Conservation (phyloP, 805 yeast genomes). For the Wickerhamiella cacticola region DNA sequence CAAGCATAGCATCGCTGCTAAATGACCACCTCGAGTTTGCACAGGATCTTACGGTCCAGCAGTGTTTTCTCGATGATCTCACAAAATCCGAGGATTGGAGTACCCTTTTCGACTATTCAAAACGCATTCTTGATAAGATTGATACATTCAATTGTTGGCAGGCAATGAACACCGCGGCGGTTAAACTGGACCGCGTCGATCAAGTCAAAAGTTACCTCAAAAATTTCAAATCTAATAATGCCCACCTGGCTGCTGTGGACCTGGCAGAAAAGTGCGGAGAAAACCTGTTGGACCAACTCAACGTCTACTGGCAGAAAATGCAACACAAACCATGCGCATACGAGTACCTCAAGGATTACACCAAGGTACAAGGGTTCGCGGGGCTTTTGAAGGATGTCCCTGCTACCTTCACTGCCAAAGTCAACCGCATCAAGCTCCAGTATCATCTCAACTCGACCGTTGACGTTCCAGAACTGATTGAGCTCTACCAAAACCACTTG, state of each 20-base stretch:
- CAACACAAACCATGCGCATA: conserved; percentile 54
- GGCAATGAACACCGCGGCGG: conserved; percentile 37
- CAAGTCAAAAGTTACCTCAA: conserved; percentile 29
- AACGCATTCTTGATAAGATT: conserved; percentile 37
- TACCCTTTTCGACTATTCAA: conserved; percentile 33
- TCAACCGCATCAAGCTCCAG: conserved; percentile 40
- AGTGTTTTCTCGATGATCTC: conserved; percentile 40
- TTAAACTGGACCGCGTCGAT: conserved; percentile 28
- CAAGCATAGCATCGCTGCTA: conserved; percentile 28
- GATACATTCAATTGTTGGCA: conserved; percentile 77
- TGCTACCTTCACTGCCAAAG: conserved; percentile 22
- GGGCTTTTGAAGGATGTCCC: conserved; percentile 18
- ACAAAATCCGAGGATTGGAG: conserved; percentile 35
- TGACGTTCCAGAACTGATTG: conserved; percentile 29
- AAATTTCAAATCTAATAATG: conserved; percentile 39
- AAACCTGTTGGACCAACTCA: conserved; percentile 18
- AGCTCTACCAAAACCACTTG: conserved; percentile 32
- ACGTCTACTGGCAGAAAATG: conserved; percentile 35
- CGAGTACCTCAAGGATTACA: conserved; percentile 41
- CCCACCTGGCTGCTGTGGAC: conserved; percentile 43
- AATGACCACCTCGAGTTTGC: background rate
- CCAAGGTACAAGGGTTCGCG: conserved; percentile 19
- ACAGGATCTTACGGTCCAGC: conserved; percentile 40
- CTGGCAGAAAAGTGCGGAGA: conserved; percentile 24
- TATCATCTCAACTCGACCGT: conserved; percentile 23